Conservation (phyloP, 345 rosid species). For the Citrus hindsii region DNA sequence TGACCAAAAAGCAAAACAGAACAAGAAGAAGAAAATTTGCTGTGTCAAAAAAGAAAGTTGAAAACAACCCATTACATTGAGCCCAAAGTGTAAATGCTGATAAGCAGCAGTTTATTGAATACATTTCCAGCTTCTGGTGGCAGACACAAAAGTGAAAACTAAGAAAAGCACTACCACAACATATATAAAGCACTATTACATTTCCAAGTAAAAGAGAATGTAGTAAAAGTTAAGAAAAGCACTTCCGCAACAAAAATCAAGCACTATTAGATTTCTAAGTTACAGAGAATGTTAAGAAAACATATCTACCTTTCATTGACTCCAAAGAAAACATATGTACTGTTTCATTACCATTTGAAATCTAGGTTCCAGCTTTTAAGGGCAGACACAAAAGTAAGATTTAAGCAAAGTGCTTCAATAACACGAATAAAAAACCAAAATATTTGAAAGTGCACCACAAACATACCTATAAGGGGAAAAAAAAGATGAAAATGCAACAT, state of each 20-base stretch:
- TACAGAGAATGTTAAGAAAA: neutral
- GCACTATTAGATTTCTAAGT: neutral
- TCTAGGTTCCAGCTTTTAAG: constrained; percentile 1
- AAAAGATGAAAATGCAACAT: neutral
- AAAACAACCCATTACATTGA: neutral
- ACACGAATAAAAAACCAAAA: neutral
- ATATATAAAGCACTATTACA: neutral
- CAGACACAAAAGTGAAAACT: neutral
- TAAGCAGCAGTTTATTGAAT: neutral
- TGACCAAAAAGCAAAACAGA: neutral
- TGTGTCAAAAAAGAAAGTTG: constrained; percentile 10
- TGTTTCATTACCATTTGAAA: constrained; percentile 20
- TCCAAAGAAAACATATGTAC: constrained; percentile 3
- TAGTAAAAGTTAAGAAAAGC: neutral
- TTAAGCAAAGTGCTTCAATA: constrained; percentile 3
- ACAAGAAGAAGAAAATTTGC: neutral
- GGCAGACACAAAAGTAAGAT: constrained; percentile 18
- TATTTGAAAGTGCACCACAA: neutral
- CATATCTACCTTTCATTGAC: constrained; percentile 6
- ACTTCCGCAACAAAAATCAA: neutral
- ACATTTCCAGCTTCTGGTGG: neutral
- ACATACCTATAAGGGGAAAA: neutral
- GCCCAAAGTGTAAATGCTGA: neutral
- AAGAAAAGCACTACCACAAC: constrained; percentile 5
- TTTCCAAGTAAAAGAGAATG: constrained; percentile 6